Base-by-base conservation (phyloP, 2,329 filamentous ascomycete species). In the Penicillium sp. region DNA sequence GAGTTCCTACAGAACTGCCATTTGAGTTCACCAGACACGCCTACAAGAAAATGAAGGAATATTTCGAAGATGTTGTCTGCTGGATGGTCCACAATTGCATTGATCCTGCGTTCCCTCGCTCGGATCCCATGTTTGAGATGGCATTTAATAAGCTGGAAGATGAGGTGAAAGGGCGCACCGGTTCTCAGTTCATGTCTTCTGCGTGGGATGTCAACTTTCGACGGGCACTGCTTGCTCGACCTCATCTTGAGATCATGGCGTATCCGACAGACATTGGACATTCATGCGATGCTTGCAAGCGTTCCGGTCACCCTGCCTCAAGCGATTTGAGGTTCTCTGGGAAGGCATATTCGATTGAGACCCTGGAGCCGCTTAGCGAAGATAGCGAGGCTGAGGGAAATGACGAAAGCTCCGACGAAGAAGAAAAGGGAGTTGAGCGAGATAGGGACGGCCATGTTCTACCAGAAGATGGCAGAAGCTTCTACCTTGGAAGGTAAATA, bases 41-140 rank as follows among this genome's bases (percentile, higher is more conserved):
- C 0, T 85, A 86, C 58, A 86, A 87, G 61, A 88, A 88, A 47
- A 76, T 87, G 0, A 87, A 86, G 59, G 86, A 90, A 34, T 84
- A 92, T 46, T 93, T 93, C 75, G 83, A 83, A 44, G 85, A 87
- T 63, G 87, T 85, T 0, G 79, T 93, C 2, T 88, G 91, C 67
- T 93, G 89, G 89, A 87, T 92, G 74, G 86, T 93, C 2, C 88
- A 91, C 65, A 89, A 89, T 67, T 87, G 88, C 62, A 80, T 94
- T 47, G 88, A 92, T 61, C 89, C 89, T 0, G 84, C 79, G 0
- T 92, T 92, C 64, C 75, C 82, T 10, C 80, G 81, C 16, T 75
- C 82, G 5, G 84, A 90, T 55, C 78, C 83, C 7, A 75, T 91
- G 11, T 94, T 91, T 70, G 65, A 74, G 11, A 78, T 89, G 23